Evolutionary conservation across 2,329 filamentous ascomycete genomes (phyloP), one percentile per base, ranked within the genome.

Genomic region (Sporothrix brunneoviolacea): DNA sequence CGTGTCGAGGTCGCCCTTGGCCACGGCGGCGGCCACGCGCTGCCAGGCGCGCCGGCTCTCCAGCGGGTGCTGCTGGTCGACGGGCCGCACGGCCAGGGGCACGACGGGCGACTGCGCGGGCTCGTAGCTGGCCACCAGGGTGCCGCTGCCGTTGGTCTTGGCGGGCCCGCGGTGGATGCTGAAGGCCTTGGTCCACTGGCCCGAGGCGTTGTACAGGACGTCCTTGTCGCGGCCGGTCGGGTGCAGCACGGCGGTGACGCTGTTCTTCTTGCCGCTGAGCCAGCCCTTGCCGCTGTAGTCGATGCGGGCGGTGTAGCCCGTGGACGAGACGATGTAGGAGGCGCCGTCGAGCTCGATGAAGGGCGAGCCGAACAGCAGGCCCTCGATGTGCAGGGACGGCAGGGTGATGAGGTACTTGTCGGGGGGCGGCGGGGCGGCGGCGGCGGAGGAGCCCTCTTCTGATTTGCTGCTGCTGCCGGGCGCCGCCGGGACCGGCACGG

Each of bases 191-290:
- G 83, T 94, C 93, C 93, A 98, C 65, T 94, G 88, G 21, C 93
- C 93, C 27, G 89, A 83, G 35, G 85, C 76, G n/a, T 83, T 88
- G 74, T 91, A 96, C 43, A 84, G 73, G 54, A 81, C 77, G 47
- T 87, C 84, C 68, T 85, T 86, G 68, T 84, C 88, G 68, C 75
- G 73, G 71, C 82, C 69, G 67, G 87, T 81, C 15, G 73, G 77
- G 70, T 86, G 90, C 51, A 97, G 66, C 21, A 75, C 75, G 13
- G 90, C 91, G 12, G 75, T 81, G 65, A 97, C 89, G 51, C 79
- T 86, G 72, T 97, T 97, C 74, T 95, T 96, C 76, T 95, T 95
- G 58, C 91, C 93, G 40, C 86, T 90, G 9, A 98, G 69, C 91
- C 91, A 98, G 52, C 91, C 91, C 65, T 89, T 91, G 61, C 91